Evolutionary conservation across 2,329 filamentous ascomycete genomes (phyloP), one percentile per base, ranked within the genome.

Genomic region (Botrytis pseudocinerea): DNA sequence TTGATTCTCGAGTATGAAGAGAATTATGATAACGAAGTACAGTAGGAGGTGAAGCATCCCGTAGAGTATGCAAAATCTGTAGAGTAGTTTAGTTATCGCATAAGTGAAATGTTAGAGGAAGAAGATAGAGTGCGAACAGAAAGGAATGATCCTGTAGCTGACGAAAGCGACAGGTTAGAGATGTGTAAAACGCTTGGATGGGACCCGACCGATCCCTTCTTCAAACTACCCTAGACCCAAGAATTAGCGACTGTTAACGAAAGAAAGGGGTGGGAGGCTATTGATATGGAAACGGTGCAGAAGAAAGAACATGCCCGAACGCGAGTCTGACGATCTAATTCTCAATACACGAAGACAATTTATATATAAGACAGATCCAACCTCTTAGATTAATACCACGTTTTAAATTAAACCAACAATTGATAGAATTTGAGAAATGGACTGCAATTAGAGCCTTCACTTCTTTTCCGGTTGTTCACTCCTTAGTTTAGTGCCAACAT

Each of bases 11-110:
- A 40, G 18, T 2, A 10, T 20, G 35, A 40, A 25, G 12, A 9
- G 6, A 62, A 42, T 14, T 40, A 62, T n/a, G 6, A 1, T 2
- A 28, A 0, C 10, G 14, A 18, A 62, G 4, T 40, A 14, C 2
- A 8, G 14, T 40, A 22, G 60, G 1, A 8, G 12, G 0, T 40
- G 1, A 40, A 40, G 12, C 22, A 40, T 62, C 35, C 38, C 0
- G 14, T 40, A 8, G 22, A 62, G 60, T 8, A 5, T n/a, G 0
- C 4, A 57, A 57, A 8, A 6, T 12, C 18, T 57, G 1, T 1
- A 57, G 28, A 0, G 2, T 12, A 51, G n/a, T 51, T 1, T 7
- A 1, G 25, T 28, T 2, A 18, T 57, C 0, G 1, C 18, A 0
- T 18, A 18, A 0, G 8, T 57, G 6, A 9, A 12, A 32, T 4